Evolutionary conservation across 1,139 yeast species (phyloP), one percentile per base, ranked within the genome.

Genomic region (Protomyces pachydermus): DNA sequence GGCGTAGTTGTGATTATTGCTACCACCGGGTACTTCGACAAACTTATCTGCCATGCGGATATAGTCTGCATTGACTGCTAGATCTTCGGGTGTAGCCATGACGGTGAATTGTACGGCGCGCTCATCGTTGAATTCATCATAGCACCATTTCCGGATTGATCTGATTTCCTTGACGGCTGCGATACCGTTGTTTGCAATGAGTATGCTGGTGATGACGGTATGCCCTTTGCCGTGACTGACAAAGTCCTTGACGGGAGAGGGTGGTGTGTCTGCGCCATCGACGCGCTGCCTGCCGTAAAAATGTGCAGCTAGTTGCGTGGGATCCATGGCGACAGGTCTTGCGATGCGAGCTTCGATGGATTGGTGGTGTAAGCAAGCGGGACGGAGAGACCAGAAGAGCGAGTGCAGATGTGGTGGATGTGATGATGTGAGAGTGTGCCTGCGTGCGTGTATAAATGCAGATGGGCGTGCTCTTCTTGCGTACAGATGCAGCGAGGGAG

Each of bases 51-150:
- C 98, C 98, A 93, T 93, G 77, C 98, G 85, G 74, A 93, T 91
- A 76, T 93, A 93, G 75, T 93, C 99, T 28, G 98, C 96, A 72
- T 95, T 95, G 68, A 98, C 97, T 71, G 84, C 91, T 72, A 93
- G 80, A 79, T 93, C 99, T 77, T 93, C 99, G 23, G 98, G 98
- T 28, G 99, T 93, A 66, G 98, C 98, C 99, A 93, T 93, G 55
- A 88, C 98, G 51, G 93, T 93, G 74, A 93, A 95, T 71, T 89
- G 91, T 69, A 93, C 88, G 68, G 96, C 91, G 74, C 88, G 83
- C 77, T 93, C 98, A 73, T 95, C 86, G 68, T 97, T 97, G 79
- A 93, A 93, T 34, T 97, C 91, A 77, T 93, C 98, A 77, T 93
- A 95, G 53, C 98, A 93, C 98, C 98, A 95, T 81, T 91, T 91